Base-by-base conservation (phyloP, 768 basidiomycete genomes). In the Boletus subparvulus region DNA sequence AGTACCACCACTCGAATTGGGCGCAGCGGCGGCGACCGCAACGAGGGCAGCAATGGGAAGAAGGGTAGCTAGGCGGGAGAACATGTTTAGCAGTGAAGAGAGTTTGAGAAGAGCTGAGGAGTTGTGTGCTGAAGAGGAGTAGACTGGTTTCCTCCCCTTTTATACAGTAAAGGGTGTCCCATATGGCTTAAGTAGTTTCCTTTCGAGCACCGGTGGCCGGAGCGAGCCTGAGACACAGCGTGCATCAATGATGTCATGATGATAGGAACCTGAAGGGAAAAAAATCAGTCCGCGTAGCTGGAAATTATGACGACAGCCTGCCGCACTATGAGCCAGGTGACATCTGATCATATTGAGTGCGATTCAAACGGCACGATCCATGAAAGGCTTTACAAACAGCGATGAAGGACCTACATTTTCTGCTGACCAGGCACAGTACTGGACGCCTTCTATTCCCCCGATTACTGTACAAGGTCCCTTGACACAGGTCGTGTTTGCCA, bases 21-120 rank as follows among this genome's bases (percentile, higher is more conserved):
- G 60, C 2, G 60, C 60, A 19, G 48, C 62, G 0, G 36, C 26
- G 3, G 28, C 62, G 6, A 39, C 26, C 12, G 45, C 50, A 13
- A 3, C 54, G 17, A 65, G 54, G 3, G 60, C 63, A 42, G 46
- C 60, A 37, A 65, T 10, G 24, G 56, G 32, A 24, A 61, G 28
- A 14, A 65, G 32, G 28, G 41, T 17, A 33, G 46, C 19, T 32
- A 60, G 26, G 47, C 47, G 63, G 21, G 36, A 14, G 30, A 21
- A 60, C 63, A 64, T 65, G 3, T 50, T 21, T 45, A 3, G 17
- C 3, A 12, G 19, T 19, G 12, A n/a, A 39, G 42, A 11, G 9
- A 30, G 19, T 42, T 17, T 33, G 24, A n/a, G 8, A 24, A 39
- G 26, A 11, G 16, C 32, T 17, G 42, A 24, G 5, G 14, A 37